Base-by-base conservation (phyloP, 169 alveolate species). In the Toxoplasma gondii region DNA sequence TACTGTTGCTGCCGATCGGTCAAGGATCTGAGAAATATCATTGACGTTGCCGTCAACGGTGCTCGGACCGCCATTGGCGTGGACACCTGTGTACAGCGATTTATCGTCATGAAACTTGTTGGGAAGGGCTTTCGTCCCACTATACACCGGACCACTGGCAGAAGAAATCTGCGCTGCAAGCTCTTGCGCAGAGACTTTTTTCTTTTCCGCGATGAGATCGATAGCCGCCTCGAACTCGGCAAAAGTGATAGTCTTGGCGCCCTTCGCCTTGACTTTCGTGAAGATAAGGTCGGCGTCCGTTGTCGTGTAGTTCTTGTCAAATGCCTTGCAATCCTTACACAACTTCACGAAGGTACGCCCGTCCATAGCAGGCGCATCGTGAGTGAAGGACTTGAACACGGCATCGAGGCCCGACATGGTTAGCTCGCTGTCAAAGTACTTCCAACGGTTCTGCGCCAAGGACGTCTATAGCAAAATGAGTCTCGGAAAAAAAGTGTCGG, bases 31-130 rank as follows among this genome's bases (percentile, higher is more conserved):
- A 29, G 98, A 92, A 74, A 95, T 95, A 49, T 94, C 96, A 70
- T 91, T 96, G 95, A 86, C 93, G 49, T 95, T 94, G 86, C 96
- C 96, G 90, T 98, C 99, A 84, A 96, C 91, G 58, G 97, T 97
- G 53, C 97, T 95, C 44, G 99, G 99, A 29, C 98, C 98, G 17
- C 98, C 99, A 53, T 96, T 87, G 43, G 97, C 98, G 88, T 98
- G 97, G 58, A 97, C 98, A 34, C 99, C 99, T 43, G 99, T 98
- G 93, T 97, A 98, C 36, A 96, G 92, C 45, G 96, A 93, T 83
- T 98, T 98, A 94, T 98, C 99, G 91, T 98, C 99, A 94, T 97
- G 97, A 92, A 96, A 97, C 94, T 96, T 97, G n/a, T 97, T 97
- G 78, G 97, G 95, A 38, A 97, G 98, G 36, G 99, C 98, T 93